phyloP scores from a whole-genome alignment of 2,329 filamentous ascomycete species.

The Rasamsonia emersonii region DNA sequence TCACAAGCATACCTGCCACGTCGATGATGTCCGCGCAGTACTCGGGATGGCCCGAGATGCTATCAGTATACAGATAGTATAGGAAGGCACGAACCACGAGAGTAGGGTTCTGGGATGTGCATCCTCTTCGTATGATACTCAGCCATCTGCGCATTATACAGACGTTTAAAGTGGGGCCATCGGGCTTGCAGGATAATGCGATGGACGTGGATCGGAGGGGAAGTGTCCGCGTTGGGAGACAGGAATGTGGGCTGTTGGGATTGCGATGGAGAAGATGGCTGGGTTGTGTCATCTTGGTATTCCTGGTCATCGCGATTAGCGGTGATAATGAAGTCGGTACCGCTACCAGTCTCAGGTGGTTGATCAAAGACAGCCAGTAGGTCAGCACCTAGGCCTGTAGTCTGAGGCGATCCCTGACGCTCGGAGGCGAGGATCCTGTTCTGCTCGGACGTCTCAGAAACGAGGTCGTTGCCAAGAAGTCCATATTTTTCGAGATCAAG shows the following conservation, averaged over 20 bases:
- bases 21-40: slow-evolving; percentile 61
- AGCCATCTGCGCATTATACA: slow-evolving; percentile 91
- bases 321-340: slow-evolving; percentile 84
- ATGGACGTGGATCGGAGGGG: slow-evolving; percentile 84
- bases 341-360: slow-evolving; percentile 72
- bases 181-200: slow-evolving; percentile 87
- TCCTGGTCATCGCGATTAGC: slow-evolving; percentile 63
- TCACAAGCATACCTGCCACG: slow-evolving; percentile 87
- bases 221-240: slow-evolving; percentile 44
- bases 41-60: slow-evolving; percentile 57
- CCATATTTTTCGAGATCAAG: slow-evolving; percentile 90
- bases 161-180: slow-evolving; percentile 90
- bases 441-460: slow-evolving; percentile 45
- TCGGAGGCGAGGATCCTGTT: slow-evolving; percentile 44
- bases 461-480: slow-evolving; percentile 70
- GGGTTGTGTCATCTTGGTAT: slow-evolving; percentile 48
- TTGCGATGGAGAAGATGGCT: slow-evolving; percentile 17
- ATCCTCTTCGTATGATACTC: slow-evolving; percentile 96
- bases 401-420: slow-evolving; percentile 41
- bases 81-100: slow-evolving; percentile 89
- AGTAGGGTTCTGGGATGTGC: slow-evolving; percentile 95
- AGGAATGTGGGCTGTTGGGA: slow-evolving; percentile 23
- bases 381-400: slow-evolving; percentile 69
- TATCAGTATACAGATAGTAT: slow-evolving; percentile 94
- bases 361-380: slow-evolving; percentile 81